Percentiles rank a stretch among this genome's conserved stretches.
Evolutionary conservation across 179 eudicot genomes (phyloP).

Genomic region (Beta lomatogona): DNA sequence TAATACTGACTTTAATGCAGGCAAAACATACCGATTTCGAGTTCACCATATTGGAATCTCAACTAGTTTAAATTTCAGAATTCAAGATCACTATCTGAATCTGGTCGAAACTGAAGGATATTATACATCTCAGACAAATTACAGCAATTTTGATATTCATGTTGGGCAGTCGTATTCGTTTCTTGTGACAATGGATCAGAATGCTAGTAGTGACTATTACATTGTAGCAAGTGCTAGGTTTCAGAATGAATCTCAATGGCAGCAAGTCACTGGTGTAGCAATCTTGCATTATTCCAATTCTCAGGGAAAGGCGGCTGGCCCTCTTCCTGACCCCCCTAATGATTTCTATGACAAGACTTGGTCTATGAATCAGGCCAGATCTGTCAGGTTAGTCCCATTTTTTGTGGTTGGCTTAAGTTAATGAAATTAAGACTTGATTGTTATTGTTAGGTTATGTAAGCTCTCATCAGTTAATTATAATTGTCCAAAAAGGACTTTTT

Average conservation of each 20-base stretch:
- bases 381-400: slow-evolving; percentile 65
- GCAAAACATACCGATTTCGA: slow-evolving; percentile 83
- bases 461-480: too few species aligned
- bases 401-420: not conserved
- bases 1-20: slow-evolving; percentile 39
- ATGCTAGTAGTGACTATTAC: slow-evolving; percentile 91
- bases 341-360: slow-evolving; percentile 65
- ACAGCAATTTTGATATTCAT: slow-evolving; percentile 74
- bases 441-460: not conserved
- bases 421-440: slow-evolving; percentile 1
- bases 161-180: slow-evolving; percentile 97
- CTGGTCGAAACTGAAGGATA: slow-evolving; percentile 89
- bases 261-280: slow-evolving; percentile 91
- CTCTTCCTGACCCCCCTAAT: slow-evolving; percentile 92
- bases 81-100: slow-evolving; percentile 76
- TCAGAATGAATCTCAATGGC: slow-evolving; percentile 76
- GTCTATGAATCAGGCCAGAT: slow-evolving; percentile 76
- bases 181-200: slow-evolving; percentile 94
- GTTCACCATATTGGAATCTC: slow-evolving; percentile 89
- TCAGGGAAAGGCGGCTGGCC: slow-evolving; percentile 74
- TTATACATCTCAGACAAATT: slow-evolving; percentile 74
- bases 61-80: slow-evolving; percentile 82
- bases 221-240: slow-evolving; percentile 93
- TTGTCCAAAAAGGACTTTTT: too few species aligned
- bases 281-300: slow-evolving; percentile 88